phyloP scores from a whole-genome alignment of 1,284 basidiomycete species.

The Irpex lacteus region DNA sequence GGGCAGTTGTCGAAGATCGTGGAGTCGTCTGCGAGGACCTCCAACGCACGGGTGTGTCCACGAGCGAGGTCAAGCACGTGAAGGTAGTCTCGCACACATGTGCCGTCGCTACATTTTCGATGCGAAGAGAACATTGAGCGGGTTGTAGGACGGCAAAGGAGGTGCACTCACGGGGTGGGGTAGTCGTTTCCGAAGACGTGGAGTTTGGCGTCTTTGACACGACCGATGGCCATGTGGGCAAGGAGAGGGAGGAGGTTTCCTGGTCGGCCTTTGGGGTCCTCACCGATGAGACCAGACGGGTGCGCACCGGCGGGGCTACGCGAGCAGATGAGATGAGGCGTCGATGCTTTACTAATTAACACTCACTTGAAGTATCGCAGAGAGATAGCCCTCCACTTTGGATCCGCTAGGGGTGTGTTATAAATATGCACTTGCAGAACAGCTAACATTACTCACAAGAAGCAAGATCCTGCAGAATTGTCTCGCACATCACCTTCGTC shows the following conservation, averaged over 20 bases:
- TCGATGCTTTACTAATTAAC: not conserved
- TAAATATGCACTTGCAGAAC: slow-evolving; percentile 13
- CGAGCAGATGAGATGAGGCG: not conserved
- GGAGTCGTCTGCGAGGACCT: slow-evolving; percentile 73
- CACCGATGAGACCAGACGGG: slow-evolving; percentile 93
- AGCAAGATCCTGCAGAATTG: slow-evolving; percentile 88
- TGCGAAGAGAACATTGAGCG: slow-evolving; percentile 8
- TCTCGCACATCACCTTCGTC: slow-evolving; percentile 95
- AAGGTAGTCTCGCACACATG: slow-evolving; percentile 96
- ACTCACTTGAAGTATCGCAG: slow-evolving; percentile 96
- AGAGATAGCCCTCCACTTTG: slow-evolving; percentile 78
- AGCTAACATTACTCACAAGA: slow-evolving; percentile 48
- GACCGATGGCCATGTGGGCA: slow-evolving; percentile 94
- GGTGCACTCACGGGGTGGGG: slow-evolving; percentile 76
- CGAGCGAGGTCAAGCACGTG: slow-evolving; percentile 95
- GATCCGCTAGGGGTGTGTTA: slow-evolving; percentile 50
- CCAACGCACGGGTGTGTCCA: slow-evolving; percentile 91
- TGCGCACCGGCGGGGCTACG: slow-evolving; percentile 94
- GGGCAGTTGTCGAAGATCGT: slow-evolving; percentile 50
- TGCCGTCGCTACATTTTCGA: slow-evolving; percentile 71
- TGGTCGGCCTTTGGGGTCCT: slow-evolving; percentile 93
- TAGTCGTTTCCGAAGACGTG: slow-evolving; percentile 99
- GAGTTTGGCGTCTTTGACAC: slow-evolving; percentile 77
- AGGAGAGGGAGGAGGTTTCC: slow-evolving; percentile 94
- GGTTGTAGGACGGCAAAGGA: not conserved